Percentiles rank a stretch among this genome's conserved stretches.
These are phyloP conservation scores for Leptographium wingfieldii DNA, from an alignment of 2,329 filamentous ascomycete genomes.

Conservation along the genomic window DNA sequence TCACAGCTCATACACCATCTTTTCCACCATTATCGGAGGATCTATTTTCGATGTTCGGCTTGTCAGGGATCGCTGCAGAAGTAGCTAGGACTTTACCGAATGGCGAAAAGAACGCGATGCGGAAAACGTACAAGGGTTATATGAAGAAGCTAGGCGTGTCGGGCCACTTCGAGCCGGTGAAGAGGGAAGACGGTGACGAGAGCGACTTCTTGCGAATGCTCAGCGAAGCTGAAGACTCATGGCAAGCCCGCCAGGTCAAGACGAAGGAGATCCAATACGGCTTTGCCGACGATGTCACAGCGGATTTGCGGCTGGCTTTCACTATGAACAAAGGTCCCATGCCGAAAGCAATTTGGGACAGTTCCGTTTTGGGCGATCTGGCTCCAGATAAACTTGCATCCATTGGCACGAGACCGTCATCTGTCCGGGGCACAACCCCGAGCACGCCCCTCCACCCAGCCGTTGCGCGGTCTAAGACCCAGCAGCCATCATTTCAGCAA, in stretches of 20 bases:
- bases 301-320: conserved; percentile 36
- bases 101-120: conserved; percentile 53
- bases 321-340: conserved; percentile 46
- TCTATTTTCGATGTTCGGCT: conserved; percentile 44
- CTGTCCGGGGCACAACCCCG: conserved; percentile 36
- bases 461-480: conserved; percentile 25
- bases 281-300: conserved; percentile 30
- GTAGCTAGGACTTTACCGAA: conserved; percentile 52
- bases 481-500: conserved; percentile 16
- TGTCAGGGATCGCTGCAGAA: conserved; percentile 44
- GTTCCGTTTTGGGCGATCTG: conserved; percentile 44
- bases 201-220: conserved; percentile 42
- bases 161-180: conserved; percentile 47
- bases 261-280: conserved; percentile 43
- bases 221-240: conserved; percentile 40
- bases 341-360: conserved; percentile 42
- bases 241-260: conserved; percentile 40
- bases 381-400: conserved; percentile 27
- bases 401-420: conserved; percentile 24
- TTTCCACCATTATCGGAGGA: conserved; percentile 40
- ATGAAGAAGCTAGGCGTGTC: conserved; percentile 51
- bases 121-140: conserved; percentile 57
- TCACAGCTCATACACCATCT: conserved; percentile 34
- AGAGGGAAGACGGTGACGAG: conserved; percentile 38
- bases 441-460: conserved; percentile 34